Conservation (phyloP, 2,329 filamentous ascomycete genomes). For the Orbilia brochopaga region DNA sequence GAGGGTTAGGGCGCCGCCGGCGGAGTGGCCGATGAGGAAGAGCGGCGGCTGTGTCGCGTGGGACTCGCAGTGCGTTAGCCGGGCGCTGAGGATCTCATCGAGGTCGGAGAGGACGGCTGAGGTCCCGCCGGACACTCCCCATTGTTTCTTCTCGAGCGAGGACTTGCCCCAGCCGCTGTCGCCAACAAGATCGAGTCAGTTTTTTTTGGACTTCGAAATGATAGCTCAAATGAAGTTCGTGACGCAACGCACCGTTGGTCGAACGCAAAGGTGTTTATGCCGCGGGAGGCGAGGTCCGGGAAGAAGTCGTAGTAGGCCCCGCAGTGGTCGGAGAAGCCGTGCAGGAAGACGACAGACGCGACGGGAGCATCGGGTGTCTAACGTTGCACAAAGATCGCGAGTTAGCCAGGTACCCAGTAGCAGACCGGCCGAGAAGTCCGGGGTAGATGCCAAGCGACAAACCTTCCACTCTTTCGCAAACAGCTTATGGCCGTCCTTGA, state of each 20-base stretch:
- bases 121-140: slow-evolving; percentile 77
- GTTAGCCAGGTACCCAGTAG: slow-evolving; percentile 6
- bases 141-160: slow-evolving; percentile 63
- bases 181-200: not conserved
- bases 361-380: slow-evolving; percentile 66
- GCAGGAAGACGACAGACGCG: slow-evolving; percentile 80
- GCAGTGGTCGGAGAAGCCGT: slow-evolving; percentile 86
- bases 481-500: slow-evolving; percentile 64
- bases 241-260: slow-evolving; percentile 68
- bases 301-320: slow-evolving; percentile 79
- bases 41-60: slow-evolving; percentile 64
- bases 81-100: slow-evolving; percentile 71
- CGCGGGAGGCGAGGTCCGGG: slow-evolving; percentile 69
- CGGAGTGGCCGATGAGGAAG: slow-evolving; percentile 88
- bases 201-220: no score
- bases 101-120: slow-evolving; percentile 76
- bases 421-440: slow-evolving; percentile 16
- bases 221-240: not conserved
- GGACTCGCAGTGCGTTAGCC: slow-evolving; percentile 61
- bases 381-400: slow-evolving; percentile 32
- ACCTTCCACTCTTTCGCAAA: slow-evolving; percentile 70
- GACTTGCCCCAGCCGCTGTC: slow-evolving; percentile 78
- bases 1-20: slow-evolving; percentile 82
- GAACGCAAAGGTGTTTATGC: slow-evolving; percentile 77
- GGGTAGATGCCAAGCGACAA: slow-evolving; percentile 26